These are phyloP conservation scores for Antitrichia curtipendula DNA, from an alignment of 225 moss, liverwort and hornwort genomes.

Conservation along the genomic window DNA sequence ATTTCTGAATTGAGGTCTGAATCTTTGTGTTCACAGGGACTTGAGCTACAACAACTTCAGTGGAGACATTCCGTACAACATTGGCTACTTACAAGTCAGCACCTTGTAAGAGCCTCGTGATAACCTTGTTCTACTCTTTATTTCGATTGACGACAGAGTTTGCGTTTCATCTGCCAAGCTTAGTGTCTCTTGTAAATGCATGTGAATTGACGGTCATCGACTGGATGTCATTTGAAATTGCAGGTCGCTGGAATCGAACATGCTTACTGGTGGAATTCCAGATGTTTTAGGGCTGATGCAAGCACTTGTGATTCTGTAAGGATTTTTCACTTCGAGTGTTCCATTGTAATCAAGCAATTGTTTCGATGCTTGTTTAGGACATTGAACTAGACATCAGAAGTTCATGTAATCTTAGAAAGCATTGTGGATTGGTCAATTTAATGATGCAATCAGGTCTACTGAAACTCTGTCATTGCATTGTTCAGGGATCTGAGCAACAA, in stretches of 20 bases:
- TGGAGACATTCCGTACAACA: conserved; percentile 46
- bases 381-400: neutral
- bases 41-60: conserved; percentile 40
- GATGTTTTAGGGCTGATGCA: conserved; percentile 56
- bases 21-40: conserved; percentile 11
- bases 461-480: neutral
- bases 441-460: neutral
- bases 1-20: neutral
- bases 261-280: conserved; percentile 38
- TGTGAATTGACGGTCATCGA: neutral
- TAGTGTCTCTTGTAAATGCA: neutral
- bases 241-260: conserved; percentile 51
- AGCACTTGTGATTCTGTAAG: conserved; percentile 53
- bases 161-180: neutral
- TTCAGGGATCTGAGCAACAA: conserved; percentile 49
- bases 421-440: neutral
- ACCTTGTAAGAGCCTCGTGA: conserved; percentile 27
- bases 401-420: neutral
- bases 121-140: neutral
- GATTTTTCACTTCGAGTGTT: neutral
- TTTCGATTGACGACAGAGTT: neutral
- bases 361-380: neutral
- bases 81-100: conserved; percentile 56
- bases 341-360: neutral
- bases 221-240: neutral